Evolutionary conservation across 2,329 filamentous ascomycete species (phyloP).

Genomic region (Colletotrichum tofieldiae): DNA sequence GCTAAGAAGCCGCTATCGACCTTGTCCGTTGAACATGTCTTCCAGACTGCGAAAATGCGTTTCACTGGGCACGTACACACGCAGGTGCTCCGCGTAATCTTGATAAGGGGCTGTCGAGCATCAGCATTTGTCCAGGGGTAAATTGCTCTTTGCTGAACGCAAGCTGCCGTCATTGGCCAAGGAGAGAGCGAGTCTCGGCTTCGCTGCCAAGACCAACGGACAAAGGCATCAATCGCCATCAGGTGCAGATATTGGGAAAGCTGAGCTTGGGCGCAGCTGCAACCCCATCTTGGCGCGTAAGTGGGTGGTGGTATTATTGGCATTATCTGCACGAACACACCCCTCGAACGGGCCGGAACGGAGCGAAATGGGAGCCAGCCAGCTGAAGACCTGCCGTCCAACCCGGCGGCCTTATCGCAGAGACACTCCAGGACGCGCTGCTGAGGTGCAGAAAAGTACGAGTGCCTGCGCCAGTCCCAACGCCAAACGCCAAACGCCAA

Average conservation of each 20-base stretch:
- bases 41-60: not conserved
- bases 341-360: not conserved
- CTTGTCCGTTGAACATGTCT: not conserved
- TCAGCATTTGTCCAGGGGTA: not conserved
- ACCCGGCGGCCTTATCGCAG: conserved; percentile 20
- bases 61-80: not conserved
- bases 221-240: conserved; percentile 14
- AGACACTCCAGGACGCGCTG: conserved; percentile 5
- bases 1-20: too few relatives aligned
- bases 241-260: not conserved
- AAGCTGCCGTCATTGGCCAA: not conserved
- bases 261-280: conserved; percentile 3
- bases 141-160: not conserved
- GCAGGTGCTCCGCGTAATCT: not conserved
- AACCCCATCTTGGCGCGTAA: conserved; percentile 14
- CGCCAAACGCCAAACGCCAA: not conserved
- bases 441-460: conserved; percentile 7
- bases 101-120: not conserved
- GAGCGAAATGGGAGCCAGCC: not conserved
- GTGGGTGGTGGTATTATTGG: conserved; percentile 29
- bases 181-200: conserved; percentile 8
- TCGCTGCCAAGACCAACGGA: conserved; percentile 33
- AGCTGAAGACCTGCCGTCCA: conserved; percentile 12
- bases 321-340: conserved; percentile 11
- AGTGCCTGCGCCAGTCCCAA: conserved; percentile 20